phyloP scores from a whole-genome alignment of 495 filamentous ascomycete species.

The Podospora anserina region DNA sequence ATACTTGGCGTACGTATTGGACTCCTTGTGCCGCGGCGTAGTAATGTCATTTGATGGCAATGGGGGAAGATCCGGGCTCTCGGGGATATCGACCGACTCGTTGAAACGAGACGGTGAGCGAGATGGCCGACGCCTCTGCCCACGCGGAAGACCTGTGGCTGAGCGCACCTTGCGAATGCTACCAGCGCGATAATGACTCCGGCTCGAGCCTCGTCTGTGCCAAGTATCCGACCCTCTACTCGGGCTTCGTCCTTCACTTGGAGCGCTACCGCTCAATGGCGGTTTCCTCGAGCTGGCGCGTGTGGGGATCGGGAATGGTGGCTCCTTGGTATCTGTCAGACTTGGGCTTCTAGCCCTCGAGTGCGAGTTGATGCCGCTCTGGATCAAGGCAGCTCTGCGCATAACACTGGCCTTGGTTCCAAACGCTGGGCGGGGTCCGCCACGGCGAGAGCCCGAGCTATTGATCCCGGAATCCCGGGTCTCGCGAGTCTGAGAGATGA shows the following conservation, averaged over 20 bases:
- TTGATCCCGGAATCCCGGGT: conserved; percentile 31
- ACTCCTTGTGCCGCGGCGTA: conserved; percentile 48
- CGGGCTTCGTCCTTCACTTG: conserved; percentile 76
- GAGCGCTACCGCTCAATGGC: conserved; percentile 60
- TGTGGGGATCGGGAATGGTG: conserved; percentile 88
- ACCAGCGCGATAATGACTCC: conserved; percentile 45
- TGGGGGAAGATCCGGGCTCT: conserved; percentile 70
- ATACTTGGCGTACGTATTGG: conserved; percentile 33
- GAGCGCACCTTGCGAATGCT: conserved; percentile 82
- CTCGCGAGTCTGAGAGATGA: conserved; percentile 25
- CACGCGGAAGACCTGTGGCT: conserved; percentile 63
- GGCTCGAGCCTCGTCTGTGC: conserved; percentile 40
- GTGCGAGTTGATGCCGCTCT: conserved; percentile 71
- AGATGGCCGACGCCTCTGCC: conserved; percentile 49
- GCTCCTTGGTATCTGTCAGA: conserved; percentile 58
- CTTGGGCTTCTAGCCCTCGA: conserved; percentile 74
- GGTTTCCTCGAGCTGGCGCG: conserved; percentile 81
- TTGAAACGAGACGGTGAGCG: conserved; percentile 65
- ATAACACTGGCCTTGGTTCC: conserved; percentile 44
- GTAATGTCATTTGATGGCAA: conserved; percentile 71
- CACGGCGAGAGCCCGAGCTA: conserved; percentile 33
- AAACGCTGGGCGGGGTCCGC: conserved; percentile 31
- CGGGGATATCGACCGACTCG: conserved; percentile 59
- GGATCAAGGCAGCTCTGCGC: conserved; percentile 66
- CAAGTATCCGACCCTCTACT: conserved; percentile 49